Conservation (phyloP, 192 early-diverging fungal genomes). For the Chytriomyces hyalinus region DNA sequence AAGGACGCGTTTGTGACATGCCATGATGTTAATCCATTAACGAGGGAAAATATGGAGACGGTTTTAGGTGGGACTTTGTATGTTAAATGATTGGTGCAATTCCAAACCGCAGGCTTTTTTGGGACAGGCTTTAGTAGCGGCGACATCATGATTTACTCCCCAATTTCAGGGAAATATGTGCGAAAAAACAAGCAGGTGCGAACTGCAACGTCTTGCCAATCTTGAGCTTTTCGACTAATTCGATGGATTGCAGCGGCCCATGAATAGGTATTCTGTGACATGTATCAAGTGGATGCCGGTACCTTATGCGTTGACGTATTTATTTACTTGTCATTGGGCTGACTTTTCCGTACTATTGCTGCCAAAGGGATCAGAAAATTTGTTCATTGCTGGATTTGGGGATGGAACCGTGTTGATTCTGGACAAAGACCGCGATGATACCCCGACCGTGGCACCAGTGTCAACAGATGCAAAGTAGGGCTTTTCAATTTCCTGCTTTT, state of each 20-base stretch:
- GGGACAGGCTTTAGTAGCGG: conserved; percentile 22
- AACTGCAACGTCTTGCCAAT: conserved; percentile 1
- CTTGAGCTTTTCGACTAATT: not conserved
- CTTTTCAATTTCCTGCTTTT: not conserved
- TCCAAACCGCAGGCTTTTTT: conserved; percentile 22
- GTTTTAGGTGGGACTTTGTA: conserved; percentile 70
- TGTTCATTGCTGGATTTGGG: conserved; percentile 82
- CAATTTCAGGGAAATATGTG: conserved; percentile 82
- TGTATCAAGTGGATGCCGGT: conserved; percentile 88
- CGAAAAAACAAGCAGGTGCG: conserved; percentile 81
- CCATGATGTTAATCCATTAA: conserved; percentile 81
- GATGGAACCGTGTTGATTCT: conserved; percentile 85
- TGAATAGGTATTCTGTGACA: conserved; percentile 71
- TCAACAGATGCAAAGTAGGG: conserved; percentile 23
- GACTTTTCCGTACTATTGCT: not conserved
- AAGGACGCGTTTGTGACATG: conserved; percentile 78
- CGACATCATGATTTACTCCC: conserved; percentile 75
- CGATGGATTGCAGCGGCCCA: conserved; percentile 53
- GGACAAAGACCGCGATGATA: conserved; percentile 88
- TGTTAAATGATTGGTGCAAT: not conserved
- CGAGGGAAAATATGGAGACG: conserved; percentile 78
- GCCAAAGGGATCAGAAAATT: conserved; percentile 68
- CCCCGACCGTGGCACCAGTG: conserved; percentile 22
- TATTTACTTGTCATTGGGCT: not conserved
- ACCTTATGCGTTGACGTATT: conserved; percentile 8